Base-by-base conservation (phyloP, 2,329 filamentous ascomycete species). In the Nemania serpens region DNA sequence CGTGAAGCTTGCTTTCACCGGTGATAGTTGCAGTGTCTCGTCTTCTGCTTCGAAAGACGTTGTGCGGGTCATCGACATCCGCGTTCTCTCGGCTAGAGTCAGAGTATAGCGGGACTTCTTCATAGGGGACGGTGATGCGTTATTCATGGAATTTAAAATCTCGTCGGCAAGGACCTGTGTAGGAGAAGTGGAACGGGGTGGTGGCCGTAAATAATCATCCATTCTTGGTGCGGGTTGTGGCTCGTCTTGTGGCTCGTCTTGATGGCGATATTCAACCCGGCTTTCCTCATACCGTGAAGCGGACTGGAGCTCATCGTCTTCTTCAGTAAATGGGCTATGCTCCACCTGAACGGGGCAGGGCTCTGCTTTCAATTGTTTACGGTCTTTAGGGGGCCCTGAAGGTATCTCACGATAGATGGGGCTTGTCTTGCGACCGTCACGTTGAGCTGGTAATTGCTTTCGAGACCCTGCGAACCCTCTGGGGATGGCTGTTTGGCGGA, bases 61-160 rank as follows among this genome's bases (percentile, higher is more conserved):
- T 47, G 56, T 71, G 2, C 87, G 81, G 0, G 88, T 86, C 87
- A 97, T 94, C 17, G 91, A 93, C 55, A 92, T 82, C 17, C 90
- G 86, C 0, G 93, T 96, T 49, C 93, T 88, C 71, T 96, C 92
- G 3, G 89, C 84, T 0, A 95, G 82, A 0, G 88, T 88, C 9
- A 89, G 75, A 0, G 81, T 82, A 52, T 85, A 84, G 0, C 84
- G 79, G 0, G 78, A 76, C 59, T 78, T 82, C 66, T 86, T 88
- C 45, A 77, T 71, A 0, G 86, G 86, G 0, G 86, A 88, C 0
- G 85, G 84, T 1, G 85, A 86, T 0, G 79, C 77, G 47, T 79
- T 79, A 22, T 80, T 76, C 71, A 87, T 82, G 0, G 82, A 83
- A 12, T 80, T 79, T 4, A 87, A 72, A 43, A 87, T 87, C 42